Base-by-base conservation (phyloP, 1,284 basidiomycete species). In the Tetrapyrgos nigripes region DNA sequence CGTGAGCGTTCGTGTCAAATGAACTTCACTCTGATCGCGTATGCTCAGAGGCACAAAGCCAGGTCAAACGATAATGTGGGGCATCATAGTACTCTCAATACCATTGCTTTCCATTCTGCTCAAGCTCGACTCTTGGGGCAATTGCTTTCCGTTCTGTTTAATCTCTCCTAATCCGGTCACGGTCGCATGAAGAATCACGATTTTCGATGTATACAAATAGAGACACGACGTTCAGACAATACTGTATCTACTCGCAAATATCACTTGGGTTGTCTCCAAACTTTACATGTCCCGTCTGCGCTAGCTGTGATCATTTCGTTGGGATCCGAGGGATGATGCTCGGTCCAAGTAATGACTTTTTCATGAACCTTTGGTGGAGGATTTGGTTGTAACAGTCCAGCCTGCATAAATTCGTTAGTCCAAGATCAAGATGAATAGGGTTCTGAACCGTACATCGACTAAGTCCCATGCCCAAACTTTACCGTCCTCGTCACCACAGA, bases 401-500 rank as follows among this genome's bases (percentile, higher is more conserved):
- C 90, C 92, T 93, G 66, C 53, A 26, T 49, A 58, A 59, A 37
- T 29, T 13, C 14, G 10, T 51, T 21, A 50, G 53, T 49, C 44
- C 23, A 52, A 27, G 26, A 46, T 19, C 21, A 27, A 58, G 28
- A 44, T 21, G 19, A 23, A 23, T 21, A 40, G 31, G 13, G 40
- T 35, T 53, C 21, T 50, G 53, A 33, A 45, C 81, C 89, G 68
- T 73, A 94, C 94, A 71, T 94, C 91, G 27, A 97, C 83, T 55
- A 98, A 78, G 69, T 97, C 94, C 96, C 97, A 99, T 37, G 86
- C 87, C 90, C 93, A 96, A 4, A 99, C 77, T 58, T 76, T 76
- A 0, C 97, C 97, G 4, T 89, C 83, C 72, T 98, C 96, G 70
- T 98, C 97, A 4, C 97, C 97, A 44, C 86, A 89, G 2, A 98